Conservation (phyloP, 345 rosid genomes). For the Salix caprea region DNA sequence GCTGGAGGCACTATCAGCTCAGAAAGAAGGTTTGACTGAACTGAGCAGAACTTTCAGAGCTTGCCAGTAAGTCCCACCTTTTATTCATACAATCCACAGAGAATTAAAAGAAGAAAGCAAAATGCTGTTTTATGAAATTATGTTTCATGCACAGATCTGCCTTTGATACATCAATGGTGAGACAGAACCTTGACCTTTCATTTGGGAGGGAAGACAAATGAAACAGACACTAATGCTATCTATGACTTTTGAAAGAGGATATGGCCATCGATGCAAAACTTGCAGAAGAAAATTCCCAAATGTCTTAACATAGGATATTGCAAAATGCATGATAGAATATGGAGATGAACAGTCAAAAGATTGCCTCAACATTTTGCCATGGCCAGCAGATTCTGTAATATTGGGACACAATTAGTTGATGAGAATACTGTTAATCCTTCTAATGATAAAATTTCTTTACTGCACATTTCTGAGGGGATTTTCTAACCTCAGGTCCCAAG, state of each 20-base stretch:
- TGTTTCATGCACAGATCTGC: not conserved
- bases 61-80: slow-evolving; percentile 46
- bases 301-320: no score
- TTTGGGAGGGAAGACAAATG: not conserved
- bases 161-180: not conserved
- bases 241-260: no score
- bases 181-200: not conserved
- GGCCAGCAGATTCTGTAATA: no score
- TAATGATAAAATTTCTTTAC: not conserved
- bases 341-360: no score
- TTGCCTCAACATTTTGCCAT: no score
- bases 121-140: not conserved
- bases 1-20: slow-evolving; percentile 43
- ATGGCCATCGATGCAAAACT: no score
- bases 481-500: not conserved
- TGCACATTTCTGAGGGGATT: not conserved
- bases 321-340: no score
- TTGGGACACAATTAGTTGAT: not conserved
- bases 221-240: no score
- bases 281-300: no score
- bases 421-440: not conserved
- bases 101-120: not conserved
- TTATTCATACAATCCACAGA: not conserved
- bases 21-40: slow-evolving; percentile 43
- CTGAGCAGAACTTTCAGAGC: slow-evolving; percentile 60